phyloP scores from a whole-genome alignment of 2,329 filamentous ascomycete genomes.

The Microsporum canis region DNA sequence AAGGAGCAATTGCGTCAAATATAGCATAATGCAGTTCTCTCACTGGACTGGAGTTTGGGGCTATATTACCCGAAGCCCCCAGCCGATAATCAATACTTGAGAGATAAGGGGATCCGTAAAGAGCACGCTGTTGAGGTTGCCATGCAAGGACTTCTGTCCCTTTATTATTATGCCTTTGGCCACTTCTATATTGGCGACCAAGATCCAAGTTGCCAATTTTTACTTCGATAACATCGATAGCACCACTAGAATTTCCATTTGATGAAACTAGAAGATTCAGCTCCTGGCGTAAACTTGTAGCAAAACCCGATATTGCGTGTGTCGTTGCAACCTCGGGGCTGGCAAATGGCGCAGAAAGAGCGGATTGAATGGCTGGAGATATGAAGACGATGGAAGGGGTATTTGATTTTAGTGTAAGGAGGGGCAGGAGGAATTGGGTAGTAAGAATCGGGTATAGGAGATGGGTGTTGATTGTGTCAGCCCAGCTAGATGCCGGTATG shows the following conservation, averaged over 20 bases:
- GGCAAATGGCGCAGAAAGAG: conserved; percentile 34
- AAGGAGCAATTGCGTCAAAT: conserved; percentile 68
- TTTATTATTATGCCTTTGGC: conserved; percentile 34
- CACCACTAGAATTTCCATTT: conserved; percentile 23
- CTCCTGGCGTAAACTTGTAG: conserved; percentile 67
- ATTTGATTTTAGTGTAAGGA: conserved; percentile 52
- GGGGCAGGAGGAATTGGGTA: conserved; percentile 77
- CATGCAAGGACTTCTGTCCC: conserved; percentile 50
- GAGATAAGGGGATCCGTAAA: conserved; percentile 32
- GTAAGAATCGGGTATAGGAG: conserved; percentile 81
- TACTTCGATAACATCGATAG: conserved; percentile 68
- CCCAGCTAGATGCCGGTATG: conserved; percentile 70
- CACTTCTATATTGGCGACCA: conserved; percentile 44
- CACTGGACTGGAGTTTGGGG: conserved; percentile 55
- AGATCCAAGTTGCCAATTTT: conserved; percentile 88
- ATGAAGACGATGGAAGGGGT: conserved; percentile 37
- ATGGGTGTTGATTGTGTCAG: conserved; percentile 84
- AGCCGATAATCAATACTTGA: conserved; percentile 35
- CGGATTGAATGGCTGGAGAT: conserved; percentile 38
- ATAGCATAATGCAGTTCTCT: conserved; percentile 74
- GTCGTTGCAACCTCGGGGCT: conserved; percentile 78
- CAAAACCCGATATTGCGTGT: conserved; percentile 76
- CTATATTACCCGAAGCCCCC: conserved; percentile 28
- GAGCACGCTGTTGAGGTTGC: conserved; percentile 45
- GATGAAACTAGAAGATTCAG: conserved; percentile 52